Evolutionary conservation across 495 filamentous ascomycete species (phyloP), one percentile per base, ranked within the genome.

Genomic region (Hypomontagnella submonticulosa): DNA sequence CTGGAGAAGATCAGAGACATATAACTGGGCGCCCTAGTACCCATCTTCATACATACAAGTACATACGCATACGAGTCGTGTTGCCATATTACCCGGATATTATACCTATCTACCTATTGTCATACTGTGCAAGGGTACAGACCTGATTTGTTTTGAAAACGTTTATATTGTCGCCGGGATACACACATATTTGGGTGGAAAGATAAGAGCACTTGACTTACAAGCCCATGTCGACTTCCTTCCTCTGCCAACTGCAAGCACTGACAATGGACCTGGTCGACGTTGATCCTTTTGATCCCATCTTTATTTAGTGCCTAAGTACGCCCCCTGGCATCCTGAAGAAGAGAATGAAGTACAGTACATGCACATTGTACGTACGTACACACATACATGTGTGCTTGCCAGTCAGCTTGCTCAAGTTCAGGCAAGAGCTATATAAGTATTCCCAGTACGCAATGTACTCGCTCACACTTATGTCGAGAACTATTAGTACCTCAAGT

Each of bases 261-360:
- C 33, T 42, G 46, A 51, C 33, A 36, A 37, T 8, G 23, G 43
- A 34, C 8, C 7, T 48, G 11, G 40, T n/a, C 30, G 48, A 38
- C 36, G 58, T 61, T 33, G 58, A 61, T 61, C 49, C 20, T 53
- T 46, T 61, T 42, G 18, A 18, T 43, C 23, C 49, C 47, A 18
- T 54, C 41, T 42, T 6, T 18, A 10, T 43, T 7, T 52, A 52
- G 34, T 36, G 40, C 9, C 8, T 38, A 38, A 4, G 16, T 40
- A 18, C 6, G 46, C 12, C 38, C 23, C 2, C 23, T 27, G 3
- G 23, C 23, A 27, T 27, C 23, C 23, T 27, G 6, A 27, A 3
- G 23, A 27, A 3, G 23, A 33, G 42, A 37, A 44, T 55, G 42
- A 42, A n/a, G 37, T 11, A 41, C 19, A 53, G 36, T 33, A 49